Evolutionary conservation across 2,329 filamentous ascomycete genomes (phyloP), one percentile per base, ranked within the genome.

Genomic region (Fusarium virguliforme): DNA sequence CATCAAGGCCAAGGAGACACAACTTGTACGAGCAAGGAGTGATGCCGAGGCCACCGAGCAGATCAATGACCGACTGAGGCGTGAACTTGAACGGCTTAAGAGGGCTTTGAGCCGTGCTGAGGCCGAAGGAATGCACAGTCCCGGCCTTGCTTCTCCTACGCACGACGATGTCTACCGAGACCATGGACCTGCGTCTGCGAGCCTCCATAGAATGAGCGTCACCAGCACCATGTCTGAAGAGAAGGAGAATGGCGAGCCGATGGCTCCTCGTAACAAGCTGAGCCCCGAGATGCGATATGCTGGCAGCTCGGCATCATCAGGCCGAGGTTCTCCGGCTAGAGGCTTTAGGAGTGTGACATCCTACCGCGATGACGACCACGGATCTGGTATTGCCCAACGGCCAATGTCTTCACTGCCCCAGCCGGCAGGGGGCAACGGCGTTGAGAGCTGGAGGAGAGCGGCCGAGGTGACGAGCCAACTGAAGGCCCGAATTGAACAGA

Each of bases 1-100:
- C 74, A 97, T 99, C 83, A 98, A 98, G 81, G 96, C 96, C 13
- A 99, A 99, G 82, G 96, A 99, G 81, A 98, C 96, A 4, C 96
- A 99, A 76, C 88, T 99, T 6, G 95, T 98, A 9, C 91, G 96
- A 48, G 95, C 96, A 10, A 89, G 95, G 60, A 94, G 93, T 72
- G 96, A 99, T 77, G 93, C 92, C 34, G 95, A 98, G 79, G 90
- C 93, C 1, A 93, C 95, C 0, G 94, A 98, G 79, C 91, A 94
- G 75, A 92, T 91, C 64, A 94, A 96, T 58, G 93, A 96, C 68
- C 91, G 93, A 63, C 88, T 97, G 59, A 88, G 92, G 68, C 90
- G 95, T 60, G 96, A 99, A 82, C 91, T 98, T 51, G 96, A 99
- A 73, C 89, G 96, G 59, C 86, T 99, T 67, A 98, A 98, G 87